These are phyloP conservation scores for Auxenochlorella pyrenoidosa DNA, from an alignment of 139 green algal species.

Conservation along the genomic window DNA sequence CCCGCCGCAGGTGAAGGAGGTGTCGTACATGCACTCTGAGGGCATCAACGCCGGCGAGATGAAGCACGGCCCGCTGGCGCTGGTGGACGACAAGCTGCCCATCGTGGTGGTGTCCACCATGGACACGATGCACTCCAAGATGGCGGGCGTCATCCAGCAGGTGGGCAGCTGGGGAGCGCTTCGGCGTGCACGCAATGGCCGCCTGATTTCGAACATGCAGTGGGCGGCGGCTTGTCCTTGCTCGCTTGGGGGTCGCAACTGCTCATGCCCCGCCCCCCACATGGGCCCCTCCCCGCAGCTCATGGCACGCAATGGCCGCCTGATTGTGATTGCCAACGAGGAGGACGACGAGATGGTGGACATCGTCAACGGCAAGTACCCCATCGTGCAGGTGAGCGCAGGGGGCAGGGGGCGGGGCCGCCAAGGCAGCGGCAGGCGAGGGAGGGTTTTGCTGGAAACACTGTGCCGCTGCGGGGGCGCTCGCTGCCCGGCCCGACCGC, in stretches of 20 bases:
- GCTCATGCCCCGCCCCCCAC: not conserved
- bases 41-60: conserved; percentile 99
- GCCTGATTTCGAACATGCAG: too few species aligned
- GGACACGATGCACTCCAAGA: conserved; percentile 84
- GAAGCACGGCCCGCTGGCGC: conserved; percentile 98
- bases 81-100: conserved; percentile 93
- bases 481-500: not conserved
- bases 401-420: not conserved
- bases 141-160: conserved; percentile 93
- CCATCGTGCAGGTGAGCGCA: conserved; percentile 53
- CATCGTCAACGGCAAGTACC: conserved; percentile 54
- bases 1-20: conserved; percentile 84
- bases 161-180: too few species aligned
- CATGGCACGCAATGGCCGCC: conserved; percentile 73
- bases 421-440: too few species aligned
- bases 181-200: too few species aligned
- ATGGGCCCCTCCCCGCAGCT: conserved; percentile 49
- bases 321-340: conserved; percentile 90
- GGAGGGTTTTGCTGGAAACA: not conserved
- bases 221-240: too few species aligned
- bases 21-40: conserved; percentile 95
- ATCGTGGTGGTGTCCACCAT: conserved; percentile 89
- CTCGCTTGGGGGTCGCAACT: too few species aligned
- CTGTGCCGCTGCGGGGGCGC: not conserved
- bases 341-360: conserved; percentile 53